Base-by-base conservation (phyloP, 352 stramenopile genomes). In the Phytophthora aleatoria region DNA sequence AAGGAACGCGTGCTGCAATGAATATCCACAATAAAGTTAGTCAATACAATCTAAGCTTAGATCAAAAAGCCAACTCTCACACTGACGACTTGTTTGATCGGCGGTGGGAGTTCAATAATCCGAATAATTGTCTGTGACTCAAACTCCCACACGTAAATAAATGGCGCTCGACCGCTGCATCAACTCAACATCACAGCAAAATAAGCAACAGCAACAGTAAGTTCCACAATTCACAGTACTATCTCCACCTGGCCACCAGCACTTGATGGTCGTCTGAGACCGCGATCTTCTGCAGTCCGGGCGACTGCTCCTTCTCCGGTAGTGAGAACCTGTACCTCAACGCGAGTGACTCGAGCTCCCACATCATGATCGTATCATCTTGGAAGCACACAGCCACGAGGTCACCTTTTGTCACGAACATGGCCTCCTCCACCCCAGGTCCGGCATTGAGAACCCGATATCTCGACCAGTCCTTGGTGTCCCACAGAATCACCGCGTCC, bases 301-400 rank as follows among this genome's bases (percentile, higher is more conserved):
- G 72, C 1, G 85, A 76, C n/a, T 70, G 47, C 39, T 95, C 87
- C 50, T 84, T 71, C 48, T 86, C 73, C 0, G 87, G 85, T 5
- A 95, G 56, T 20, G 71, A 74, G 51, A 94, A 95, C 1, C 82
- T 74, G 54, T 90, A 92, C 11, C 76, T 79, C n/a, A 95, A 48
- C 11, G 83, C 80, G 0, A 93, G 74, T 10, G 83, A 77, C 45
- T 89, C 83, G 3, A 94, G 73, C 52, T 93, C 83, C 87, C 85
- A 94, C 83, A 95, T 92, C 81, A 95, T 90, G 58, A 94, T 89
- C 10, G 83, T 87, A 52, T 91, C 77, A 47, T 95, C 87, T 35
- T 91, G 79, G 57, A 94, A 95, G 51, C 78, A 94, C 2, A 94
- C 85, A 1, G 83, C 85, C 24, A 95, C 85, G 10, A 95, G 69